Evolutionary conservation across 768 basidiomycete genomes (phyloP).

Genomic region (Boletus sp.): DNA sequence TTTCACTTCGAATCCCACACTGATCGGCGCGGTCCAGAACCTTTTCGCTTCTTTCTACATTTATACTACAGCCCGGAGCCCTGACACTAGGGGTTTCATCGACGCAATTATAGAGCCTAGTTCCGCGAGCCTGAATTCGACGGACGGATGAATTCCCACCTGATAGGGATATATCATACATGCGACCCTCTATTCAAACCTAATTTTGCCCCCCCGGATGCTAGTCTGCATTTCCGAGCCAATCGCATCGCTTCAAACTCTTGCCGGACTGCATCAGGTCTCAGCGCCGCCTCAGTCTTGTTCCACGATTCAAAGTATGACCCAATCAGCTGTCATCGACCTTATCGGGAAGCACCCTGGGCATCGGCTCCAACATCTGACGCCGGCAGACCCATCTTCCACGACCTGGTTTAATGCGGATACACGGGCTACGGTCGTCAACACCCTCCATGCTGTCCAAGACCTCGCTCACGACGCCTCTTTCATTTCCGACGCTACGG

Average conservation of each 20-base stretch:
- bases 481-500: constrained; percentile 25
- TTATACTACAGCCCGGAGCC: constrained; percentile 9
- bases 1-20: neutral
- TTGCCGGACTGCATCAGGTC: neutral
- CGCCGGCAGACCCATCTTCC: neutral
- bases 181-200: constrained; percentile 6
- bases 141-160: neutral
- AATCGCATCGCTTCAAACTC: neutral
- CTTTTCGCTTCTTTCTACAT: constrained; percentile 4
- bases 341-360: constrained; percentile 2
- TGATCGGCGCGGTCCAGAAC: neutral
- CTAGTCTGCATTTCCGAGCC: constrained; percentile 2
- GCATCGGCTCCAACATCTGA: neutral
- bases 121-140: neutral
- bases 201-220: constrained; percentile 4
- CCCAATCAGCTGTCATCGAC: neutral
- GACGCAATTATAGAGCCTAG: constrained; percentile 4
- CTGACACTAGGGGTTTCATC: constrained; percentile 9
- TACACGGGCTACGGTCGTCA: neutral
- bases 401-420: neutral
- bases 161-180: neutral
- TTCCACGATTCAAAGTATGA: neutral
- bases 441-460: neutral
- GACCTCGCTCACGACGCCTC: neutral
- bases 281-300: neutral